A percentile compares a stretch with the other conserved stretches of the same genome.
These are phyloP conservation scores for Gaertneriomyces sp. DNA, from an alignment of 192 early-diverging fungal genomes.

Conservation along the genomic window DNA sequence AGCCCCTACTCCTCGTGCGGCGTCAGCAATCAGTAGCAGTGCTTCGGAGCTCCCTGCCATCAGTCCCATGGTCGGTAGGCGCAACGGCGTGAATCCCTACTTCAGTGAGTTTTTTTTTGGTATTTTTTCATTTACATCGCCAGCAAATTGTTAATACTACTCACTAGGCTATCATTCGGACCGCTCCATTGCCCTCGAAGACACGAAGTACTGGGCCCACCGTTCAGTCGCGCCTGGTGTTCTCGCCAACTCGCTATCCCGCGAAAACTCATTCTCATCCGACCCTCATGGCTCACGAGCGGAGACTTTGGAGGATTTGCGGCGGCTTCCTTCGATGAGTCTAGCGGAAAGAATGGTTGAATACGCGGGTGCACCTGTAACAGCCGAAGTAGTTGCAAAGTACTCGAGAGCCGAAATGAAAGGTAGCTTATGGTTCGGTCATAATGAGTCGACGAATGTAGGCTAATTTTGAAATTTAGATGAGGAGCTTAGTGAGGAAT, in stretches of 20 bases:
- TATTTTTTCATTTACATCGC: too few relatives aligned
- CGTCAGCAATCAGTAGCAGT: too few relatives aligned
- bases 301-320: conserved; percentile 20
- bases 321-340: conserved; percentile 32
- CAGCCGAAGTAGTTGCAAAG: conserved; percentile 48
- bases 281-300: not conserved
- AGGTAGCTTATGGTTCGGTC: conserved; percentile 14
- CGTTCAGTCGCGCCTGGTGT: not conserved
- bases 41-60: too few relatives aligned
- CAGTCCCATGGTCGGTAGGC: too few relatives aligned
- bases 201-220: conserved; percentile 39
- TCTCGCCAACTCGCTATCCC: conserved; percentile 20
- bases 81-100: too few relatives aligned
- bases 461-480: conserved; percentile 21
- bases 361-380: conserved; percentile 48
- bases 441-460: not conserved
- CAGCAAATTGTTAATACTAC: not conserved
- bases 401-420: conserved; percentile 27
- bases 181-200: conserved; percentile 22
- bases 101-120: too few relatives aligned
- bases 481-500: conserved; percentile 58
- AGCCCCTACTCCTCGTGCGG: too few relatives aligned
- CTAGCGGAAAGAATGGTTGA: conserved; percentile 53
- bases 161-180: conserved; percentile 26
- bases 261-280: conserved; percentile 5